Evolutionary conservation across 495 filamentous ascomycete species (phyloP), one percentile per base, ranked within the genome.

Genomic region (Aspergillus conjunctus): DNA sequence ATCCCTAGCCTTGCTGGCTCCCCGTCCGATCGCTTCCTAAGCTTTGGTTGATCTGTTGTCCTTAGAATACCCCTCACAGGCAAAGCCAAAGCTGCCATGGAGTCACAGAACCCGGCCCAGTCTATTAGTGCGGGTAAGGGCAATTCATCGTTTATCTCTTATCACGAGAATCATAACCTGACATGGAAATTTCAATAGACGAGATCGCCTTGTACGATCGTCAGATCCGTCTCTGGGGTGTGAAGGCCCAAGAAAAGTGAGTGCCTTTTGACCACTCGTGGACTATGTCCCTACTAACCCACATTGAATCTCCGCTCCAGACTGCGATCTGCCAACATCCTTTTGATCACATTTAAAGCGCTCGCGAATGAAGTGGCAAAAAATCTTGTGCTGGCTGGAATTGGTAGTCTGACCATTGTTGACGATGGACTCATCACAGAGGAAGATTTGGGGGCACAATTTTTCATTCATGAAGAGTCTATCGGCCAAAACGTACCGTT

Each of bases 201-300:
- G 94, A 98, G 69, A 96, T 98, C 68, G 95, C 95, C 39, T 85
- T 98, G 21, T 98, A 98, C 75, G 94, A 98, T 74, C 88, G 94
- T 20, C 94, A 98, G 73, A 97, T 98, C 68, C 90, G 94, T n/a
- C 85, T 98, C 31, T 98, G 94, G 94, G 94, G 94, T 52, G 89
- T 98, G 59, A 85, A 96, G 69, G 94, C 95, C 7, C 94, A 98
- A 72, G 89, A 89, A 63, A 85, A 85, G 87, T 89, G 68, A 71
- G 76, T 61, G 10, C 34, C 17, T 20, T 26, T 49, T 7, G 55
- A 14, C 17, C 2, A 12, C 31, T 34, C 10, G 30, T 22, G 15
- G 1, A 32, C 30, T 18, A 39, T 22, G 15, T 34, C 12, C 26
- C 26, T 18, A 17, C 53, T 20, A 54, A 64, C 50, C 57, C 31